phyloP scores from a whole-genome alignment of 345 rosid species.

The Eucalyptus melliodora region DNA sequence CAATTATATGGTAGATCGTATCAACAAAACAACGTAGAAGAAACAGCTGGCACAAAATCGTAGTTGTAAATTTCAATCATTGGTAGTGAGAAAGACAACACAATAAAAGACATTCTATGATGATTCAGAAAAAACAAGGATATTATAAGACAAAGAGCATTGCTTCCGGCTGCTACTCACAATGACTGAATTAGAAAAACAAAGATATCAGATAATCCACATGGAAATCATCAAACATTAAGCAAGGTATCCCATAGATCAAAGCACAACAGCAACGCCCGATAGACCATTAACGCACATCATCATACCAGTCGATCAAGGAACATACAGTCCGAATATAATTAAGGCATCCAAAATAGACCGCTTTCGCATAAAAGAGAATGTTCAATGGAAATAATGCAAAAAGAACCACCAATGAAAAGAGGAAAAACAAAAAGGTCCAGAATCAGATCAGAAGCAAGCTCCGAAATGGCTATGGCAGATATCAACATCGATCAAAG shows the following conservation, averaged over 20 bases:
- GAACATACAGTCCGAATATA: not conserved
- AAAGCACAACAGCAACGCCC: not conserved
- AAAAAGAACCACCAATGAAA: not conserved
- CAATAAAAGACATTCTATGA: conserved; percentile 3
- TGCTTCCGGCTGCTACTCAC: not conserved
- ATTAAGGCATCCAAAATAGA: not conserved
- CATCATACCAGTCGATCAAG: not conserved
- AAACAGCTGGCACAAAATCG: not conserved
- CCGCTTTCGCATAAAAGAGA: not conserved
- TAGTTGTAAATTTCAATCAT: not conserved
- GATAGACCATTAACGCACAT: not conserved
- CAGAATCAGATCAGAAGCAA: not conserved
- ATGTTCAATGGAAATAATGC: not conserved
- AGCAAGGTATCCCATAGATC: not conserved
- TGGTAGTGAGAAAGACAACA: conserved; percentile 11
- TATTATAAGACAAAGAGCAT: not conserved
- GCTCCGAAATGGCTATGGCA: not conserved
- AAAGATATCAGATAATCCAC: not conserved
- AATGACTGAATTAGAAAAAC: not conserved
- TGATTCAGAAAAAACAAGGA: not conserved
- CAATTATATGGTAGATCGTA: not conserved
- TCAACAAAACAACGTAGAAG: not conserved
- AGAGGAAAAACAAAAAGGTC: not conserved
- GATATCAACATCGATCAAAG: not conserved
- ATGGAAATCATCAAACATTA: not conserved